A percentile compares a stretch with the other conserved stretches of the same genome.
These are phyloP conservation scores for Colletotrichum sp. DNA, from an alignment of 2,329 filamentous ascomycete species.

Conservation along the genomic window DNA sequence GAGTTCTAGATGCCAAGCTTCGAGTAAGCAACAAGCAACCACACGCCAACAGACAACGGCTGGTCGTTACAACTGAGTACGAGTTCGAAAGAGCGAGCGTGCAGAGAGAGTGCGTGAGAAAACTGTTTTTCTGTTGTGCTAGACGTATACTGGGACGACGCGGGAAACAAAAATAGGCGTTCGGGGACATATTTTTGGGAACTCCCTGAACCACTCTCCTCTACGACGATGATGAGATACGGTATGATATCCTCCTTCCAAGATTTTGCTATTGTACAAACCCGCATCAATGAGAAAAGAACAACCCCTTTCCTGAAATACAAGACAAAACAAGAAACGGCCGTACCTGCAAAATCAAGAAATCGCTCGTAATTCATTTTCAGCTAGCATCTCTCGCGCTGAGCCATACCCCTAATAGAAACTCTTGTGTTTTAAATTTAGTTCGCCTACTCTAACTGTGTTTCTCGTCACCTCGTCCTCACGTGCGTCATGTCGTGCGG, in stretches of 20 bases:
- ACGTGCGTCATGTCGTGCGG: not conserved
- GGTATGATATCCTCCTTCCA: constrained; percentile 45
- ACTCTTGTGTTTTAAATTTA: constrained; percentile 4
- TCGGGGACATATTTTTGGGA: not conserved
- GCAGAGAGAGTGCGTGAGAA: not conserved
- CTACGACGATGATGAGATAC: constrained; percentile 45
- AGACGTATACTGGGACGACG: constrained; percentile 13
- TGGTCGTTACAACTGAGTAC: not conserved
- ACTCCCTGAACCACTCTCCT: constrained; percentile 31
- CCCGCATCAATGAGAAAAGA: not conserved
- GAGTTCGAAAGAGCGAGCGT: not conserved
- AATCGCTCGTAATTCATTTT: not conserved
- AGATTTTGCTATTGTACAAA: constrained; percentile 21
- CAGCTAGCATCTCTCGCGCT: not conserved
- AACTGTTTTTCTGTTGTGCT: constrained; percentile 9
- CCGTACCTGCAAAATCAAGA: not conserved
- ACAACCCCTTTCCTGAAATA: not conserved
- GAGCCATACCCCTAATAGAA: constrained; percentile 17
- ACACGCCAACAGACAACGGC: not conserved
- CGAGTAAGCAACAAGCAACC: not conserved
- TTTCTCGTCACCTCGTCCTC: not conserved
- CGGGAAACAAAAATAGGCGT: not conserved
- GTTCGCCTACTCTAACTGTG: not conserved
- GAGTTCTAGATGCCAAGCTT: constrained; percentile 50
- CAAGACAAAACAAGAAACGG: not conserved